phyloP scores from a whole-genome alignment of 1,284 basidiomycete genomes.

The Malassezia slooffiae region DNA sequence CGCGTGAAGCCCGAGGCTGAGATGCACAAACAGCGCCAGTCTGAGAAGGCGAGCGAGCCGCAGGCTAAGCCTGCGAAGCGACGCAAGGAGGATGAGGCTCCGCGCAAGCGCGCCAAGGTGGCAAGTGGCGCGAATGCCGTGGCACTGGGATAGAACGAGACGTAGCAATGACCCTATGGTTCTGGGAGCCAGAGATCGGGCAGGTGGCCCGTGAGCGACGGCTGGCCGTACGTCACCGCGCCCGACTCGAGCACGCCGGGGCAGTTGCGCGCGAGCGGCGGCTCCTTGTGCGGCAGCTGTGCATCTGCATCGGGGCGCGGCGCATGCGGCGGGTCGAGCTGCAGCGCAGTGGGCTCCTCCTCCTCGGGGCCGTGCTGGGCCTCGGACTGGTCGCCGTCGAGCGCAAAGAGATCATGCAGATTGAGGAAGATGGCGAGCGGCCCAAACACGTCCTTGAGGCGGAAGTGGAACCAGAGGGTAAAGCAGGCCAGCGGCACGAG shows the following conservation, averaged over 20 bases:
- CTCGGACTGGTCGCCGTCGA: constrained; percentile 13
- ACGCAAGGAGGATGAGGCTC: neutral
- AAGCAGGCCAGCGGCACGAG: constrained; percentile 66
- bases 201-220: constrained; percentile 34
- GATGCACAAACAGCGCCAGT: constrained; percentile 23
- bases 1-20: constrained; percentile 33
- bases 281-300: constrained; percentile 29
- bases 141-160: constrained; percentile 5
- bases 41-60: constrained; percentile 3
- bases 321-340: constrained; percentile 1
- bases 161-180: constrained; percentile 1
- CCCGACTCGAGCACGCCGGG: constrained; percentile 33
- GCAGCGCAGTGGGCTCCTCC: neutral
- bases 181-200: constrained; percentile 39
- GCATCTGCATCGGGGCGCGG: no score
- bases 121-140: constrained; percentile 14
- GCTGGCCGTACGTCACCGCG: constrained; percentile 34
- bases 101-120: constrained; percentile 8
- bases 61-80: neutral
- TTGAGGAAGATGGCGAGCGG: constrained; percentile 63
- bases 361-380: neutral
- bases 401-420: constrained; percentile 27
- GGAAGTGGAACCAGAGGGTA: constrained; percentile 70
- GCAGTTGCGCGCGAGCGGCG: constrained; percentile 30
- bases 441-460: constrained; percentile 60